phyloP scores from a whole-genome alignment of 129 eudicot genomes.

The Ambrosia trifida region DNA sequence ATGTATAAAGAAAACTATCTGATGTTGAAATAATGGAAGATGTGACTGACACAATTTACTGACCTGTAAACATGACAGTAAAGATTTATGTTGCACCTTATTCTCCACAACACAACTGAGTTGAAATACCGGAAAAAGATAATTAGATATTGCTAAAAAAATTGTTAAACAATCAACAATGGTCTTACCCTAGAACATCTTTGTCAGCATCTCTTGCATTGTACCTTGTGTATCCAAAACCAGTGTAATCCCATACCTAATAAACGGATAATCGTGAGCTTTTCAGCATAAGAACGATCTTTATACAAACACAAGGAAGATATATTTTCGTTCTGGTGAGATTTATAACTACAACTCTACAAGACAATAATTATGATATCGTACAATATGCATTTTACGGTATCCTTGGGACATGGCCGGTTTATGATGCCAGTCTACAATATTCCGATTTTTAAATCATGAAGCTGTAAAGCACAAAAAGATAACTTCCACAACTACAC shows the following conservation, averaged over 20 bases:
- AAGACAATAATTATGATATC: neutral
- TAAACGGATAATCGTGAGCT: neutral
- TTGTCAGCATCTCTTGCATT: slow-evolving; percentile 80
- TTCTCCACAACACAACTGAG: slow-evolving; percentile 95
- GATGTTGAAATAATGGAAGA: neutral
- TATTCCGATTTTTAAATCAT: neutral
- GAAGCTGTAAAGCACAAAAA: neutral
- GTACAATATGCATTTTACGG: neutral
- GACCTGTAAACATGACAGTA: slow-evolving; percentile 72
- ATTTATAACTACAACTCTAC: neutral
- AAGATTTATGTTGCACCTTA: slow-evolving; percentile 87
- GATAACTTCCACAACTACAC: neutral
- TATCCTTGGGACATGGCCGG: neutral
- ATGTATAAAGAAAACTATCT: slow-evolving; percentile 4
- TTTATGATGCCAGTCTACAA: neutral
- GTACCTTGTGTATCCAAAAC: slow-evolving; percentile 88
- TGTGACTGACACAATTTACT: neutral
- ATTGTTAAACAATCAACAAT: slow-evolving; percentile 6
- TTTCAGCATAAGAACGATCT: neutral
- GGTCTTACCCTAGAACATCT: slow-evolving; percentile 80
- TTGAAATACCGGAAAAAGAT: slow-evolving; percentile 22
- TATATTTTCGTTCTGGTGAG: neutral
- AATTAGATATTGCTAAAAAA: slow-evolving; percentile 12
- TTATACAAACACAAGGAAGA: neutral
- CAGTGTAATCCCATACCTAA: slow-evolving; percentile 98